phyloP scores from a whole-genome alignment of 2,329 filamentous ascomycete species.

The Aspergillus sp. region DNA sequence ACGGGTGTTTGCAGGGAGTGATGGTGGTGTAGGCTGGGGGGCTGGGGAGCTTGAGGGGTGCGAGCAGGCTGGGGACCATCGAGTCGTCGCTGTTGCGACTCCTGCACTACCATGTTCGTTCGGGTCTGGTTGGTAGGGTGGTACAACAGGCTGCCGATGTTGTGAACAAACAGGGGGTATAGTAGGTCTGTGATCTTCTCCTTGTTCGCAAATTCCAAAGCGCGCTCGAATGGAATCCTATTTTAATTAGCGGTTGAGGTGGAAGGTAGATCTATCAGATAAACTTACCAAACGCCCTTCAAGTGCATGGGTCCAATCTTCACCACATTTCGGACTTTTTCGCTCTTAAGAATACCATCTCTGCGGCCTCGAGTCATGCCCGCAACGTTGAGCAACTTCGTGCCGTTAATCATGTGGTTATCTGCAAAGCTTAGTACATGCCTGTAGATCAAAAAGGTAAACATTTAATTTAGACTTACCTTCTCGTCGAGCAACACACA shows the following conservation, averaged over 20 bases:
- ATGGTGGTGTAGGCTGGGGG: conserved; percentile 61
- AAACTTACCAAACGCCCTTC: conserved; percentile 88
- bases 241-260: conserved; percentile 14
- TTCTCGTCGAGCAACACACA: conserved; percentile 92
- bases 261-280: not conserved
- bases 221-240: conserved; percentile 97
- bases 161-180: conserved; percentile 96
- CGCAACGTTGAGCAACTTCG: conserved; percentile 93
- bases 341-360: conserved; percentile 96
- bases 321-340: conserved; percentile 93
- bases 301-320: conserved; percentile 99
- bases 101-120: conserved; percentile 83
- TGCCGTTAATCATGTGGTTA: conserved; percentile 99
- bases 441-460: conserved; percentile 3
- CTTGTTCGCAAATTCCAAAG: conserved; percentile 98
- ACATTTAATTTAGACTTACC: conserved; percentile 53
- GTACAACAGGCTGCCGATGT: conserved; percentile 90
- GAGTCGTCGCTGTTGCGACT: conserved; percentile 72
- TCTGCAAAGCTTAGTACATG: conserved; percentile 52
- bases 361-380: conserved; percentile 95
- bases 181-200: conserved; percentile 96
- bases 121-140: conserved; percentile 80
- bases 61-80: conserved; percentile 50
- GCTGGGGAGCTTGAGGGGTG: conserved; percentile 68
- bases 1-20: conserved; percentile 65